phyloP scores from a whole-genome alignment of 306 rosid genomes.

The Vigna nakashimae region DNA sequence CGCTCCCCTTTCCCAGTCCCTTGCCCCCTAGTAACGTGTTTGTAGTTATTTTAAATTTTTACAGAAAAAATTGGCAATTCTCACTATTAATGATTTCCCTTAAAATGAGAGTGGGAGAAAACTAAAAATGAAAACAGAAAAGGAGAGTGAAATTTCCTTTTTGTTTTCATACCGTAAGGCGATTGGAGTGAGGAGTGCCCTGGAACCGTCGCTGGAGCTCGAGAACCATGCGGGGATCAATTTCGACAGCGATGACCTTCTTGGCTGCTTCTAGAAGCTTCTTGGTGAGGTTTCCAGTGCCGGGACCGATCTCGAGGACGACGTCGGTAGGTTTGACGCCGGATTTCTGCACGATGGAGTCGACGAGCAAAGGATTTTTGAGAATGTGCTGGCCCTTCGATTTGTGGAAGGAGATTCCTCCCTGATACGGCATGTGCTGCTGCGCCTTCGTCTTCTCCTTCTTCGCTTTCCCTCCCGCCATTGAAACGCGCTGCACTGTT shows the following conservation, averaged over 20 bases:
- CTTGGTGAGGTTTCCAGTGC: slow-evolving; percentile 58
- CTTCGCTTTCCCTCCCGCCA: slow-evolving; percentile 56
- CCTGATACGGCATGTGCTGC: slow-evolving; percentile 55
- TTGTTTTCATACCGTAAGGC: slow-evolving; percentile 62
- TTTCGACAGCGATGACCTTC: slow-evolving; percentile 79
- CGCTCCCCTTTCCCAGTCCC: too few species aligned
- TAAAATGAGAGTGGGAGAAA: too few species aligned
- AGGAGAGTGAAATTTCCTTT: too few species aligned
- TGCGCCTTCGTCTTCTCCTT: slow-evolving; percentile 51
- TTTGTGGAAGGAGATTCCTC: slow-evolving; percentile 58
- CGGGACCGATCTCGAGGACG: slow-evolving; percentile 61
- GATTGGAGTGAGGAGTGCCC: slow-evolving; percentile 70
- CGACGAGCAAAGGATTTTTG: slow-evolving; percentile 55
- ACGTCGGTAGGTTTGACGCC: slow-evolving; percentile 56
- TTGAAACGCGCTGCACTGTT: not conserved
- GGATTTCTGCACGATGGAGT: slow-evolving; percentile 51
- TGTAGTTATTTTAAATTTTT: too few species aligned
- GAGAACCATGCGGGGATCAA: slow-evolving; percentile 94
- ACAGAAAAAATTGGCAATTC: too few species aligned
- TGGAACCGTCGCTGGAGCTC: slow-evolving; percentile 81
- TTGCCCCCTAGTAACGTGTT: too few species aligned
- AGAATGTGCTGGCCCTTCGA: slow-evolving; percentile 58
- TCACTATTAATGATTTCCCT: too few species aligned
- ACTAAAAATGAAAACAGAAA: too few species aligned
- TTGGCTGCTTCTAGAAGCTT: slow-evolving; percentile 66